A percentile compares a stretch with the other conserved stretches of the same genome.
phyloP scores from a whole-genome alignment of 192 early-diverging fungal genomes.

The Backusella psychrophila region DNA sequence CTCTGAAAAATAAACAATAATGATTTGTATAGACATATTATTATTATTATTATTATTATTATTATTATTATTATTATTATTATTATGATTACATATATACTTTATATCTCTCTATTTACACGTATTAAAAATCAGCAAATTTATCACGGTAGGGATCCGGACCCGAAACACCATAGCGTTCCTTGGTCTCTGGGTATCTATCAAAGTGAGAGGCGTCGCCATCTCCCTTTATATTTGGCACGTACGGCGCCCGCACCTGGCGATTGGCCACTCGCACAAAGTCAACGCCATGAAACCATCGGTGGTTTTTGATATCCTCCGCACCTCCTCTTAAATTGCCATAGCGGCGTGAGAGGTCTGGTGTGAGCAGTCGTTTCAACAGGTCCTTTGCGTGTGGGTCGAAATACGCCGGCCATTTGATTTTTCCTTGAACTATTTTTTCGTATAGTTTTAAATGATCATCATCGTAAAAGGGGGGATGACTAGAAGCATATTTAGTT shows the following conservation, averaged over 20 bases:
- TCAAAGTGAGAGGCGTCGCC: constrained; percentile 97
- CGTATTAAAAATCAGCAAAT: constrained; percentile 9
- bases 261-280: constrained; percentile 33
- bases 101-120: not conserved
- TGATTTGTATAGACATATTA: too few species aligned
- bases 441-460: constrained; percentile 97
- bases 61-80: not conserved
- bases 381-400: constrained; percentile 82
- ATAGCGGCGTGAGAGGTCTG: constrained; percentile 86
- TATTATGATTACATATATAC: too few species aligned
- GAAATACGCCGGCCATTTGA: constrained; percentile 87
- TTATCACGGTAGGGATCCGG: constrained; percentile 20
- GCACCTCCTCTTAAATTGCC: constrained; percentile 90
- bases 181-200: constrained; percentile 88
- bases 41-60: too few species aligned
- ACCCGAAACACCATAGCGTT: constrained; percentile 69
- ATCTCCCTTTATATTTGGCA: constrained; percentile 49
- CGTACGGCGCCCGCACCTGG: constrained; percentile 21
- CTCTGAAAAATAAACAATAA: not conserved
- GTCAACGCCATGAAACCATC: constrained; percentile 89
- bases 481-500: constrained; percentile 20
- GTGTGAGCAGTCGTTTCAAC: constrained; percentile 83
- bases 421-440: constrained; percentile 90
- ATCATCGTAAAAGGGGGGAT: constrained; percentile 97
- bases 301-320: constrained; percentile 88